Base-by-base conservation (phyloP, 768 basidiomycete species). In the Fomitopsis serialis region DNA sequence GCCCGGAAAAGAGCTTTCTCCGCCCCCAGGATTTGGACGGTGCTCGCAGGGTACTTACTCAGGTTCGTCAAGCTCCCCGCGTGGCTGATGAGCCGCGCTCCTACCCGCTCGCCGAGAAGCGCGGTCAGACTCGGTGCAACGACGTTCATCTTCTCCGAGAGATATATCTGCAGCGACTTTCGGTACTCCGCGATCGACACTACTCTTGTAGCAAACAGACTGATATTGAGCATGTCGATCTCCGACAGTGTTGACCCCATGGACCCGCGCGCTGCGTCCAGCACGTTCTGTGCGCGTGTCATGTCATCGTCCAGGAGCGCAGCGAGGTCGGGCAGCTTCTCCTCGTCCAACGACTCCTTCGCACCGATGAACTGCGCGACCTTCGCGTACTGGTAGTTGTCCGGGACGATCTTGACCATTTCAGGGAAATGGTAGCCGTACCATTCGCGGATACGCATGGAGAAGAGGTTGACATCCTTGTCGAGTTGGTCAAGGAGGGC, bases 391-490 rank as follows among this genome's bases (percentile, higher is more conserved):
- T 89, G 85, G 71, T 92, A 84, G 68, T 97, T 96, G 72, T 98
- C 96, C 52, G 94, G 83, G 1, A 98, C 93, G 65, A 98, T 78
- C 57, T 80, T 86, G 73, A 96, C 81, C 61, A 98, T 88, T 72
- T 98, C 96, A 36, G 96, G 96, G 78, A 97, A 98, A 70, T 98
- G 96, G 75, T 95, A 98, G 7, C 96, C 96, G 69, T 98, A 98
- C 96, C 96, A 98, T 69, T 98, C 96, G 63, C 96, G 80, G 48
- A 97, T 85, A 32, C 96, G 90, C 96, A 98, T 98, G 19, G 94
- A 89, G 69, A 98, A 98, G 27, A 95, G 84, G 76, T 98, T 98
- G 71, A 98, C 93, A 70, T 98, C 96, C 78, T 98, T 98, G 81
- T 98, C 96, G 64, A 98, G 87, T 65, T 98, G 95, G 74, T 98